A percentile compares a stretch with the other conserved stretches of the same genome.
These are phyloP conservation scores for Omphalea diandra DNA, from an alignment of 441 rosid genomes.

Conservation along the genomic window DNA sequence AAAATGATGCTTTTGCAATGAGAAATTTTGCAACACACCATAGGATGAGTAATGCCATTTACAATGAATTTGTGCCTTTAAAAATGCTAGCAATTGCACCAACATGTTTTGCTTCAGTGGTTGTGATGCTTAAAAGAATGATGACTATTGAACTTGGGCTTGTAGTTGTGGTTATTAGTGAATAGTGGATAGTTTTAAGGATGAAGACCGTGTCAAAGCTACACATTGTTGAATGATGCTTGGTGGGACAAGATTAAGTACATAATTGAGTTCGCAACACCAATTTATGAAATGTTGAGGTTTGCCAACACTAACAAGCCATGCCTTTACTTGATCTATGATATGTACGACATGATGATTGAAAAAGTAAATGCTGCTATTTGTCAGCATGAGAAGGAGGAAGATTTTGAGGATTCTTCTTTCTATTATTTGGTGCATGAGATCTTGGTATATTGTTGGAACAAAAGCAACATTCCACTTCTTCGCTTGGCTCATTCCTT, in stretches of 20 bases:
- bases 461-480: neutral
- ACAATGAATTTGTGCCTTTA: neutral
- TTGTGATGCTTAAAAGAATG: neutral
- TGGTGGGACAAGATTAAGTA: neutral
- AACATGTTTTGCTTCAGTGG: neutral
- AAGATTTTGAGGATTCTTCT: neutral
- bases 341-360: neutral
- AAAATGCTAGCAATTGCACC: neutral
- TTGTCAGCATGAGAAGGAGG: neutral
- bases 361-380: neutral
- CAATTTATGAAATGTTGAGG: neutral
- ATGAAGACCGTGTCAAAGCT: neutral
- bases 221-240: neutral
- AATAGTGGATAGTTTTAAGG: neutral
- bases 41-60: too few species aligned
- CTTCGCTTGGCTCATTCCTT: neutral
- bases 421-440: neutral
- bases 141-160: neutral
- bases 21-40: too few species aligned
- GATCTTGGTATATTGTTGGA: neutral
- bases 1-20: too few species aligned
- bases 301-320: neutral
- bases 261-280: neutral
- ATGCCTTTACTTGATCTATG: neutral
- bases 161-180: neutral